phyloP scores from a whole-genome alignment of 306 rosid genomes.

The Acacia crassicarpa region DNA sequence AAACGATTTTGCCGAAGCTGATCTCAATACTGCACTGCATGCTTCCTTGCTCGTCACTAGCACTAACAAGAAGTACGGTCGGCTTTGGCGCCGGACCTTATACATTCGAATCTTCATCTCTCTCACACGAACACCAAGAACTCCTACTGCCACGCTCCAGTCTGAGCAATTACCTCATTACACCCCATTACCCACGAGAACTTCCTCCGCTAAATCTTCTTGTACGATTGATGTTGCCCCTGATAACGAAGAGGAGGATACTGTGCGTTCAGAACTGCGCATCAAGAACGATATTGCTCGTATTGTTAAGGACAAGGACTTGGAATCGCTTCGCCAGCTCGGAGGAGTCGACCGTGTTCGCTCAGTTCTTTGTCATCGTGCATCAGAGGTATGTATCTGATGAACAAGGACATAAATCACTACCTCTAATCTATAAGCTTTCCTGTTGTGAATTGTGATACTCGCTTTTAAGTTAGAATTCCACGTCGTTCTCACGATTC shows the following conservation, averaged over 20 bases:
- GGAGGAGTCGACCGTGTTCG: conserved; percentile 42
- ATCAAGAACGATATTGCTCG: conserved; percentile 9
- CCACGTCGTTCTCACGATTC: too few species aligned
- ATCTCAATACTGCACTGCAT: conserved; percentile 12
- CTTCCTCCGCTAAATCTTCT: conserved; percentile 34
- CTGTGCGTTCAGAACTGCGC: background rate
- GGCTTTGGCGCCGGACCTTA: conserved; percentile 34
- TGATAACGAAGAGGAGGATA: background rate
- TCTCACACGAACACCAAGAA: conserved; percentile 12
- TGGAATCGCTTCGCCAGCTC: conserved; percentile 6
- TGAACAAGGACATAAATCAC: background rate
- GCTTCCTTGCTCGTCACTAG: conserved; percentile 29
- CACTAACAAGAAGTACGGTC: background rate
- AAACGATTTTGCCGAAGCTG: background rate
- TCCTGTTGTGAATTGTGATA: background rate
- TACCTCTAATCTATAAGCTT: background rate
- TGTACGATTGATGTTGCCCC: conserved; percentile 9
- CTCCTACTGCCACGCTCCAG: background rate
- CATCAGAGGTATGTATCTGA: conserved; percentile 37
- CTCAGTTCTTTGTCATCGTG: conserved; percentile 20
- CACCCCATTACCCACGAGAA: conserved; percentile 19
- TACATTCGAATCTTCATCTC: conserved; percentile 34
- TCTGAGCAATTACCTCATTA: background rate
- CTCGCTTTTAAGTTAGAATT: background rate
- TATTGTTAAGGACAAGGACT: conserved; percentile 43